Percentiles rank a stretch among this genome's conserved stretches.
phyloP scores from a whole-genome alignment of 805 yeast genomes.

The Candida insectorum region DNA sequence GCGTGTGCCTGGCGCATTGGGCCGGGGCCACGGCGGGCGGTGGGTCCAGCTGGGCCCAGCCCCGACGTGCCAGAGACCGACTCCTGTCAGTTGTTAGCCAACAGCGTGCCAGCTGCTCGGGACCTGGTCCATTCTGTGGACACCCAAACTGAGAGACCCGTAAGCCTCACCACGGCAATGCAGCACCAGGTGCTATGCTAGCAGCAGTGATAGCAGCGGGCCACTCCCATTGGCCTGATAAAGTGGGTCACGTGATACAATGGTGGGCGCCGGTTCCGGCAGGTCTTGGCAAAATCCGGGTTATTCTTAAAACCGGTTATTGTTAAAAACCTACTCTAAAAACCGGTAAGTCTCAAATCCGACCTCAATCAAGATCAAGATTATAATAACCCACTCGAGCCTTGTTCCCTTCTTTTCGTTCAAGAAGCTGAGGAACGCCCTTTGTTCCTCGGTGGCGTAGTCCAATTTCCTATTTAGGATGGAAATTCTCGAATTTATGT shows the following conservation, averaged over 20 bases:
- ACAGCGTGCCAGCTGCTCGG: no score
- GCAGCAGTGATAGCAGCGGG: background rate
- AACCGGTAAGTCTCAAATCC: conserved; percentile 76
- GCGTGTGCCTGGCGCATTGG: no score
- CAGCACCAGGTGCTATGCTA: no score
- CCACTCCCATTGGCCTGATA: conserved; percentile 5
- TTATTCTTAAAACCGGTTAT: background rate
- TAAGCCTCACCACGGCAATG: no score
- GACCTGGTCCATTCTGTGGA: no score
- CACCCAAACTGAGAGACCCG: no score
- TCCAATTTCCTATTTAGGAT: conserved; percentile 83
- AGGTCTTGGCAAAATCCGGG: background rate
- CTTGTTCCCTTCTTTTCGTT: conserved; percentile 74
- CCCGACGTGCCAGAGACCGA: no score
- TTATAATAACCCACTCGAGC: conserved; percentile 85
- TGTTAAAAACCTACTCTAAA: conserved; percentile 29
- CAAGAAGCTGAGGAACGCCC: conserved; percentile 69
- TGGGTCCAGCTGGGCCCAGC: no score
- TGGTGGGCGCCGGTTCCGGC: conserved; percentile 7
- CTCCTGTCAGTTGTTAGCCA: no score
- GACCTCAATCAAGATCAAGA: conserved; percentile 81
- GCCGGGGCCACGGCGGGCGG: background rate
- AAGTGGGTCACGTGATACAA: conserved; percentile 2
- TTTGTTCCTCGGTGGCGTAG: conserved; percentile 85
- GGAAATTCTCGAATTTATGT: conserved; percentile 70